Evolutionary conservation across 345 rosid species (phyloP).

Genomic region (Boechera divaricarpa): DNA sequence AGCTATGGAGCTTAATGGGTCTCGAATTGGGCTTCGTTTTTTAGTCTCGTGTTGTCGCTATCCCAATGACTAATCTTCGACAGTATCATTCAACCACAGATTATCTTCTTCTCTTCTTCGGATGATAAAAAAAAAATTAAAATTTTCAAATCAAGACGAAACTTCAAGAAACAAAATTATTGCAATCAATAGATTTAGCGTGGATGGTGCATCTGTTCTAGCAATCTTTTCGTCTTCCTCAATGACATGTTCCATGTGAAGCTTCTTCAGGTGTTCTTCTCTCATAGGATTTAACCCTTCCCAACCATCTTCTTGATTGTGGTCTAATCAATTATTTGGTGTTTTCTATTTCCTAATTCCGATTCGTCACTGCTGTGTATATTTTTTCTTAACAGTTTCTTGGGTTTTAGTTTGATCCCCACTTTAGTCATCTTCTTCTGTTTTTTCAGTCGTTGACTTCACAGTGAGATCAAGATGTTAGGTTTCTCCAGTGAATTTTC

Average conservation of each 20-base stretch:
- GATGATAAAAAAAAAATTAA: conserved; percentile 2
- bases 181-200: conserved; percentile 8
- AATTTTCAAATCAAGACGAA: neutral
- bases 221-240: conserved; percentile 28
- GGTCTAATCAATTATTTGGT: neutral
- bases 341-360: conserved; percentile 3
- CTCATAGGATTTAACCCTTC: neutral
- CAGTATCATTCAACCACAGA: neutral
- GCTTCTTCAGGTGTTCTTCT: conserved; percentile 25
- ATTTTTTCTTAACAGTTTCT: neutral
- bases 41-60: neutral
- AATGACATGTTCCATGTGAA: conserved; percentile 24
- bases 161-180: neutral
- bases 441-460: conserved; percentile 30
- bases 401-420: neutral
- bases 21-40: neutral
- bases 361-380: conserved; percentile 1
- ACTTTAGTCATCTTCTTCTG: conserved; percentile 27
- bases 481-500: conserved; percentile 8
- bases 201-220: conserved; percentile 9
- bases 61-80: neutral
- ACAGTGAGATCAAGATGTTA: conserved; percentile 30
- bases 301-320: neutral
- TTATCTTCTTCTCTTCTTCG: conserved; percentile 18
- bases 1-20: neutral